Conservation (phyloP, 495 filamentous ascomycete species). For the Aspergillus saccharolyticus region DNA sequence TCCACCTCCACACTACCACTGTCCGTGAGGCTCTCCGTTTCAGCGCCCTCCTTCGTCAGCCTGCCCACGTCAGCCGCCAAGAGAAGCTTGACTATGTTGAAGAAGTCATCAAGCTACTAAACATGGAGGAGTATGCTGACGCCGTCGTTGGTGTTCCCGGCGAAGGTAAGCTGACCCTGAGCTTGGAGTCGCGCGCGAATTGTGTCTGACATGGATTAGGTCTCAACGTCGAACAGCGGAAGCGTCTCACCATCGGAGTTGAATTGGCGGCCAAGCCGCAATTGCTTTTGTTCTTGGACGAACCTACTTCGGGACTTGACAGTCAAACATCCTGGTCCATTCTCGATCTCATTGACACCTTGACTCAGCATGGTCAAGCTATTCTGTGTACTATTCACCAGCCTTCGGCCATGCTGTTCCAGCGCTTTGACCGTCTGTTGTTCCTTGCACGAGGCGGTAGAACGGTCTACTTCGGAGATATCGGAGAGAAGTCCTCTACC, state of each 20-base stretch:
- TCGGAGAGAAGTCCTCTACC: conserved; percentile 71
- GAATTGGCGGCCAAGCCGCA: conserved; percentile 87
- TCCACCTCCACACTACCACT: conserved; percentile 80
- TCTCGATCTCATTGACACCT: conserved; percentile 74
- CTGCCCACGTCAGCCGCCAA: conserved; percentile 58
- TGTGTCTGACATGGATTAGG: conserved; percentile 41
- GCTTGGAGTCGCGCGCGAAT: not conserved
- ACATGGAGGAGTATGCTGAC: conserved; percentile 60
- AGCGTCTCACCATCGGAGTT: conserved; percentile 83
- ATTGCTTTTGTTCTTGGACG: conserved; percentile 81
- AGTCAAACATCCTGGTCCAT: conserved; percentile 91
- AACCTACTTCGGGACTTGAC: conserved; percentile 85
- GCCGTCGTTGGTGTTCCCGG: conserved; percentile 42
- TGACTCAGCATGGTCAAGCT: conserved; percentile 83
- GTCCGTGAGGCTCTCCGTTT: conserved; percentile 82
- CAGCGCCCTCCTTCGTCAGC: conserved; percentile 80
- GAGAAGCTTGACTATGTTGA: conserved; percentile 89
- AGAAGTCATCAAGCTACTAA: conserved; percentile 87
- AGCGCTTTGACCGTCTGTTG: conserved; percentile 85
- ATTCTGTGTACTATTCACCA: conserved; percentile 97
- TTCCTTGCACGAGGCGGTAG: conserved; percentile 78
- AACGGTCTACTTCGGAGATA: conserved; percentile 88
- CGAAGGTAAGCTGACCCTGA: conserved; percentile 32
- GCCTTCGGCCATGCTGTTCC: conserved; percentile 89
- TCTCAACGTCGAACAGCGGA: conserved; percentile 88